Percentiles rank a stretch among this genome's conserved stretches.
These are phyloP conservation scores for Helichrysum umbraculigerum DNA, from an alignment of 129 eudicot species.

Conservation along the genomic window DNA sequence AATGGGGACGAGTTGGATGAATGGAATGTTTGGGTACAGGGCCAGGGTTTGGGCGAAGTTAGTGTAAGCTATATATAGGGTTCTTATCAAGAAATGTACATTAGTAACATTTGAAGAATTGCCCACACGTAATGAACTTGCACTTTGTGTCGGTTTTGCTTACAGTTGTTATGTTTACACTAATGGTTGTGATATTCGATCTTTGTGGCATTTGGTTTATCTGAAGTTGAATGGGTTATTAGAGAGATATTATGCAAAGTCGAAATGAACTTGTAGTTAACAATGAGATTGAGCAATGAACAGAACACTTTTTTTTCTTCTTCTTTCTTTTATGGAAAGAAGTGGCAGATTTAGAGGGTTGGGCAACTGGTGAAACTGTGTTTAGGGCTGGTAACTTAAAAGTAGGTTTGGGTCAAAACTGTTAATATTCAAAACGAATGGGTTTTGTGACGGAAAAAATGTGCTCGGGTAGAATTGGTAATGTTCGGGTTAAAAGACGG, in stretches of 20 bases:
- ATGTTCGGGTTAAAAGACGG: neutral
- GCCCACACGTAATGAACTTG: constrained; percentile 22
- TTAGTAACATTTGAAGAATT: constrained; percentile 27
- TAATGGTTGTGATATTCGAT: neutral
- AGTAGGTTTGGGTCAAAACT: no score
- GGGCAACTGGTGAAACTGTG: no score
- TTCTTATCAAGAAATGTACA: constrained; percentile 44
- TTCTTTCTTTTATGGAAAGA: no score
- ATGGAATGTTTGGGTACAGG: constrained; percentile 23
- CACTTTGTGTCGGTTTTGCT: constrained; percentile 23
- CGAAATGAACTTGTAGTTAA: neutral
- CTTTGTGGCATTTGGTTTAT: neutral
- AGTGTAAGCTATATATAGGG: constrained; percentile 28
- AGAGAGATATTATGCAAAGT: neutral
- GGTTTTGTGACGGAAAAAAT: no score
- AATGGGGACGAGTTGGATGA: constrained; percentile 2
- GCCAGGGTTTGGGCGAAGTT: constrained; percentile 14
- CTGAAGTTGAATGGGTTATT: neutral
- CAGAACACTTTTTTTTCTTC: no score
- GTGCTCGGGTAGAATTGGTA: neutral
- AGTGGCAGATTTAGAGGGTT: no score
- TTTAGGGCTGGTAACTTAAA: no score
- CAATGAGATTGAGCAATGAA: no score
- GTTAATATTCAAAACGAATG: no score
- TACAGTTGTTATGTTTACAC: neutral